Evolutionary conservation across 805 yeast genomes (phyloP).

Genomic region (Wickerhamiella qilinensis): DNA sequence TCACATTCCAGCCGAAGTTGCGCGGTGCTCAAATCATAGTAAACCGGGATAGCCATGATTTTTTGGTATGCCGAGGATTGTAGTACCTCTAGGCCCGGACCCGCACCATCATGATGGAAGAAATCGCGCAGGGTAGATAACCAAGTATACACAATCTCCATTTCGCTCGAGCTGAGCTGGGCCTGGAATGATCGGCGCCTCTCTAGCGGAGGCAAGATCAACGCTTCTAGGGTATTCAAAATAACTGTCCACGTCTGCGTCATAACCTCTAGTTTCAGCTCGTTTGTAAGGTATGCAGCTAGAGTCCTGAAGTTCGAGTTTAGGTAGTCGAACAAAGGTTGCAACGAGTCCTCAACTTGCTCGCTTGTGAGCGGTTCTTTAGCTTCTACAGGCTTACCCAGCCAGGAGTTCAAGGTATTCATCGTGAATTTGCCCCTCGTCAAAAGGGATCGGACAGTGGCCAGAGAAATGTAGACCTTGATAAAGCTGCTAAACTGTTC

Average conservation of each 20-base stretch:
- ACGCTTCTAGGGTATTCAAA: conserved; percentile 47
- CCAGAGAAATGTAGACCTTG: conserved; percentile 37
- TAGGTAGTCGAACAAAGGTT: conserved; percentile 59
- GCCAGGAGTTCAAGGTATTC: conserved; percentile 16
- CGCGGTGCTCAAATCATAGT: conserved; percentile 36
- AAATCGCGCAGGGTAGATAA: conserved; percentile 51
- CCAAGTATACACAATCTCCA: conserved; percentile 60
- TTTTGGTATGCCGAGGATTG: conserved; percentile 50
- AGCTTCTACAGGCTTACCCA: conserved; percentile 12
- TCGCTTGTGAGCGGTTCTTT: conserved; percentile 10
- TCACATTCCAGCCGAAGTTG: conserved; percentile 44
- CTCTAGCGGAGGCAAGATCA: conserved; percentile 55
- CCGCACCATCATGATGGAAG: conserved; percentile 68
- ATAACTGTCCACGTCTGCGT: conserved; percentile 68
- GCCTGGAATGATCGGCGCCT: conserved; percentile 22
- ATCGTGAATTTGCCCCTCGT: conserved; percentile 12
- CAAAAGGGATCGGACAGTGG: conserved; percentile 36
- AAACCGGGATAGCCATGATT: conserved; percentile 44
- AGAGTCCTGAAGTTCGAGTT: conserved; percentile 51
- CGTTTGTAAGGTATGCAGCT: conserved; percentile 41
- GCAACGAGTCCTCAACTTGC: conserved; percentile 45
- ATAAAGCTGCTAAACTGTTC: conserved; percentile 56
- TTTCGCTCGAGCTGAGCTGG: conserved; percentile 40
- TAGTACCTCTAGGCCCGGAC: conserved; percentile 52
- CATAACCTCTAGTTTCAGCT: conserved; percentile 47